Percentiles rank a stretch among this genome's conserved stretches.
These are phyloP conservation scores for Bocquillonia castaneifolia DNA, from an alignment of 441 rosid species.

Conservation along the genomic window DNA sequence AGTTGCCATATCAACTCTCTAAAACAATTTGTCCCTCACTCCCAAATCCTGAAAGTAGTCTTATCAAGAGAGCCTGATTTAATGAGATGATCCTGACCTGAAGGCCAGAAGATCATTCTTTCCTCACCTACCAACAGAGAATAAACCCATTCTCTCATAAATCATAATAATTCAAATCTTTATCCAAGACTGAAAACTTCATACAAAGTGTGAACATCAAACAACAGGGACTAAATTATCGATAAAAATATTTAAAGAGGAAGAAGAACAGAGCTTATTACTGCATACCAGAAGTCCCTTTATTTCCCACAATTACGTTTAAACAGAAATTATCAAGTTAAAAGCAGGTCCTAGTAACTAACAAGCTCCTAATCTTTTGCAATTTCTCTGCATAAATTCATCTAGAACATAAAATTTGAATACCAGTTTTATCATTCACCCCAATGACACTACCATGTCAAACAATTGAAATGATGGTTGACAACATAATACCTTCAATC, in stretches of 20 bases:
- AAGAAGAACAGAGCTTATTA: too few species aligned
- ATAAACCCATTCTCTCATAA: neutral
- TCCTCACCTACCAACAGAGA: neutral
- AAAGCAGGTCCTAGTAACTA: neutral
- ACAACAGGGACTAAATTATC: neutral
- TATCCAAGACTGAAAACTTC: neutral
- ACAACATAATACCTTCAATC: neutral
- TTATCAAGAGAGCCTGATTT: neutral
- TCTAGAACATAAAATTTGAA: neutral
- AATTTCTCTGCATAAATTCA: slow-evolving; percentile 1
- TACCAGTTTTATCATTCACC: neutral
- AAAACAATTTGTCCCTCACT: neutral
- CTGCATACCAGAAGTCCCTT: neutral
- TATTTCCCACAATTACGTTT: neutral
- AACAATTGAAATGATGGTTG: slow-evolving; percentile 5
- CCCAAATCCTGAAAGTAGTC: neutral
- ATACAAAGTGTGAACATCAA: neutral
- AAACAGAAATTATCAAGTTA: neutral
- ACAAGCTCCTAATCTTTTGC: neutral
- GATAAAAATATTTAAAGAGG: too few species aligned
- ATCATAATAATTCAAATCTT: neutral
- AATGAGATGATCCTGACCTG: slow-evolving; percentile 9
- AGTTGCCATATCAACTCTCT: neutral
- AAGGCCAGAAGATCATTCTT: slow-evolving; percentile 1
- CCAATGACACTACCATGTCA: neutral